Percentiles rank a stretch among this genome's conserved stretches.
phyloP scores from a whole-genome alignment of 352 stramenopile genomes.

The Phytophthora nicotianae region DNA sequence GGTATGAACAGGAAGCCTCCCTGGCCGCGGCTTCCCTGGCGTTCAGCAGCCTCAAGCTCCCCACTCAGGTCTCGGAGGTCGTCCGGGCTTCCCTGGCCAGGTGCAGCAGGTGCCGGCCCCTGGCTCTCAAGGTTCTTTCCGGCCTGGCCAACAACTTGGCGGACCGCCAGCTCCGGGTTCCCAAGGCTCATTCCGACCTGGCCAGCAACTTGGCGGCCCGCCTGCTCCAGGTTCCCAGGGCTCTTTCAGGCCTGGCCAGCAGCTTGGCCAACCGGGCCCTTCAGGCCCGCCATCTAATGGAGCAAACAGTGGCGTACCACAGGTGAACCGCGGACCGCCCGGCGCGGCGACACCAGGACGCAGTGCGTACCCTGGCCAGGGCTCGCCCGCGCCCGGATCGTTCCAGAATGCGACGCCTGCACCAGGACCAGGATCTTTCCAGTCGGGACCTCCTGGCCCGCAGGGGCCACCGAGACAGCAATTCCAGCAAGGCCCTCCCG shows the following conservation, averaged over 20 bases:
- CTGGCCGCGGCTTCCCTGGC: slow-evolving; percentile 23
- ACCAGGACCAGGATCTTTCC: slow-evolving; percentile 28
- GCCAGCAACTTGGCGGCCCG: slow-evolving; percentile 18
- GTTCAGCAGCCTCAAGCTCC: slow-evolving; percentile 34
- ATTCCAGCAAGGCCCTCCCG: slow-evolving; percentile 33
- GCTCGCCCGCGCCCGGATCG: slow-evolving; percentile 15
- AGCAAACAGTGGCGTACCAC: slow-evolving; percentile 34
- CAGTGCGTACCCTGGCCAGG: slow-evolving; percentile 26
- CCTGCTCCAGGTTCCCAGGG: slow-evolving; percentile 17
- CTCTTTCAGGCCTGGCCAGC: slow-evolving; percentile 21
- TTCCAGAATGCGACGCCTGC: slow-evolving; percentile 18
- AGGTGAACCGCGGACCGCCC: slow-evolving; percentile 44
- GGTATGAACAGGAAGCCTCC: slow-evolving; percentile 20
- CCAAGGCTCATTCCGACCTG: slow-evolving; percentile 27
- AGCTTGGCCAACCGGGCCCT: slow-evolving; percentile 7
- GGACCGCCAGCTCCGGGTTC: slow-evolving; percentile 22
- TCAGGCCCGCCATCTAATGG: slow-evolving; percentile 43
- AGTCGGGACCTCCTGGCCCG: slow-evolving; percentile 16
- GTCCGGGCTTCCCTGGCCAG: slow-evolving; percentile 28
- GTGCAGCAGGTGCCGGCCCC: slow-evolving; percentile 12
- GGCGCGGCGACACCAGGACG: slow-evolving; percentile 12
- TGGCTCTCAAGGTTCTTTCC: slow-evolving; percentile 28
- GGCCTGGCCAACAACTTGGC: slow-evolving; percentile 18
- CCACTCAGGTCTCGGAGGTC: slow-evolving; percentile 32
- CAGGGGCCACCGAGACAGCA: slow-evolving; percentile 24